Evolutionary conservation across 2,329 filamentous ascomycete genomes (phyloP).

Genomic region (Didymella segeticola): DNA sequence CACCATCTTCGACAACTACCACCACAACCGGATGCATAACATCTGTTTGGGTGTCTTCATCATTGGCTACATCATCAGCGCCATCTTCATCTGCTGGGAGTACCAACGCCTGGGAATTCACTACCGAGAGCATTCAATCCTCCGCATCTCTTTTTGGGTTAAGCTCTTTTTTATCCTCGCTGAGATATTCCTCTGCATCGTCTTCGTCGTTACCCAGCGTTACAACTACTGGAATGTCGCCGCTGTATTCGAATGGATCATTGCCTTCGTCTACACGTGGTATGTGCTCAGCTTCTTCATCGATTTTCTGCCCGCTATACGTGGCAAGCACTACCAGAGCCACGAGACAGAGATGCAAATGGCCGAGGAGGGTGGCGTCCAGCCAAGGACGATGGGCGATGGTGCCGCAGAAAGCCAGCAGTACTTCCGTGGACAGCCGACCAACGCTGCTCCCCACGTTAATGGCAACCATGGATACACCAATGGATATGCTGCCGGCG

Average conservation of each 20-base stretch:
- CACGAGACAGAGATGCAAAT: constrained; percentile 46
- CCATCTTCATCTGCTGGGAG: constrained; percentile 88
- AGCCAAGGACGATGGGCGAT: constrained; percentile 25
- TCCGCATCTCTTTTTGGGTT: constrained; percentile 82
- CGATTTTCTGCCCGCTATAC: constrained; percentile 81
- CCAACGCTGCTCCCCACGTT: constrained; percentile 15
- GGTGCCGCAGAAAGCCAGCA: constrained; percentile 34
- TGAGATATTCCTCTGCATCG: constrained; percentile 75
- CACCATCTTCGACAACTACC: constrained; percentile 82
- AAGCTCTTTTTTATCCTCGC: constrained; percentile 85
- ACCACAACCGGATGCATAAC: constrained; percentile 72
- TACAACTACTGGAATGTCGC: constrained; percentile 65
- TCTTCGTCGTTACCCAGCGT: constrained; percentile 69
- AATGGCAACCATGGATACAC: constrained; percentile 28
- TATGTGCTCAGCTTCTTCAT: constrained; percentile 88
- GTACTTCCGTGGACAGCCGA: constrained; percentile 33
- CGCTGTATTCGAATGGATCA: constrained; percentile 79
- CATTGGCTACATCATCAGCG: constrained; percentile 81
- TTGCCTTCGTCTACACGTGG: constrained; percentile 85
- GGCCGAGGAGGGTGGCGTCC: constrained; percentile 27
- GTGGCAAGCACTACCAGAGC: constrained; percentile 60
- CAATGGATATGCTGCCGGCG: constrained; percentile 25
- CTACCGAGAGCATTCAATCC: constrained; percentile 75
- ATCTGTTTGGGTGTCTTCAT: constrained; percentile 85
- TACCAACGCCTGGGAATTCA: constrained; percentile 85